phyloP scores from a whole-genome alignment of 495 filamentous ascomycete species.

The Pyrenula aspistea region DNA sequence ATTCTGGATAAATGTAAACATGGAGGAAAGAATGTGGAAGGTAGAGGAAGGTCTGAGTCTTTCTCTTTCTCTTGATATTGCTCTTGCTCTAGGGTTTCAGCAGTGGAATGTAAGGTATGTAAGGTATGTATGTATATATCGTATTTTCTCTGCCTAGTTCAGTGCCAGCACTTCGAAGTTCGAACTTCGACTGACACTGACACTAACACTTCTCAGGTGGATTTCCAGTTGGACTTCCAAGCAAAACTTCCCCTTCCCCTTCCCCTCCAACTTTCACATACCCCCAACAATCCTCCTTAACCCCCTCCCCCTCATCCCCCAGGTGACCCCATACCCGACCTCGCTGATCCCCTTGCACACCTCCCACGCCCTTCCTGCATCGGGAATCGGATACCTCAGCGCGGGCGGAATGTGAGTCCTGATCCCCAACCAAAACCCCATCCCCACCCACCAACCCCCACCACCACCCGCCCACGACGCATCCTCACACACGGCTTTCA shows the following conservation, averaged over 20 bases:
- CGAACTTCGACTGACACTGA: no score
- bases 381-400: constrained; percentile 68
- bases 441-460: constrained; percentile 21
- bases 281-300: constrained; percentile 30
- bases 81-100: no score
- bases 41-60: no score
- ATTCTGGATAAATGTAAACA: no score
- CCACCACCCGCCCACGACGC: constrained; percentile 33
- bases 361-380: constrained; percentile 42
- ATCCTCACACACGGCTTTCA: constrained; percentile 78
- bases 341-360: constrained; percentile 51
- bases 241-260: neutral
- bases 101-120: no score
- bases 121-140: no score
- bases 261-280: neutral
- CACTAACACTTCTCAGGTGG: no score
- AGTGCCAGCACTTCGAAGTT: no score
- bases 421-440: constrained; percentile 39
- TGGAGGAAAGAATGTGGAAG: no score
- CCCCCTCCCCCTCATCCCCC: constrained; percentile 33
- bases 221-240: no score
- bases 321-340: constrained; percentile 45
- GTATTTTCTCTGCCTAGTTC: no score
- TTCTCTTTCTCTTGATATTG: no score
- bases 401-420: constrained; percentile 66